Conservation (phyloP, 306 rosid genomes). For the Dicorynia guianensis region DNA sequence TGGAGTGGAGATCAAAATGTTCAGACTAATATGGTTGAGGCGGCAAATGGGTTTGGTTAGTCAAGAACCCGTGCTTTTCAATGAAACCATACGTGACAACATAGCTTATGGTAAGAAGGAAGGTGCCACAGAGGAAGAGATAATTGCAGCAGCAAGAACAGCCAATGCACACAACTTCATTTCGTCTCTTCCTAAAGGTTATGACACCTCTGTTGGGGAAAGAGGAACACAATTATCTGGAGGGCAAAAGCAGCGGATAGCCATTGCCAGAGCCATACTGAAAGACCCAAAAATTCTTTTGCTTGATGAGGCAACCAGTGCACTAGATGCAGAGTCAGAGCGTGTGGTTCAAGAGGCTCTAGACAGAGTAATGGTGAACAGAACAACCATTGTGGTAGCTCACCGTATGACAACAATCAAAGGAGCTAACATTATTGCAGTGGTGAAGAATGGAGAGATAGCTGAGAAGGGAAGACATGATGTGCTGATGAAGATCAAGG, state of each 20-base stretch:
- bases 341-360: conserved; percentile 83
- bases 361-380: conserved; percentile 74
- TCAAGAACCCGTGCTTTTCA: conserved; percentile 91
- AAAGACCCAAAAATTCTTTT: conserved; percentile 80
- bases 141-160: conserved; percentile 71
- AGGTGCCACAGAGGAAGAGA: conserved; percentile 70
- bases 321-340: conserved; percentile 89
- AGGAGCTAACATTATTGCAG: conserved; percentile 77
- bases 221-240: conserved; percentile 89
- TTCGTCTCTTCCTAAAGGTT: conserved; percentile 70
- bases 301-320: conserved; percentile 95
- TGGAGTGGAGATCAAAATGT: conserved; percentile 57
- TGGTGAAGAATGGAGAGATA: conserved; percentile 72
- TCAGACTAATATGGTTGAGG: conserved; percentile 79
- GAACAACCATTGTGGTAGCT: conserved; percentile 89
- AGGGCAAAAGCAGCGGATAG: conserved; percentile 91
- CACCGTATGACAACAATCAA: conserved; percentile 81
- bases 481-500: conserved; percentile 62
- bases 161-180: conserved; percentile 80
- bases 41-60: conserved; percentile 91
- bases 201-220: conserved; percentile 79
- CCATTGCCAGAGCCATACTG: conserved; percentile 85
- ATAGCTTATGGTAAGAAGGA: conserved; percentile 78
- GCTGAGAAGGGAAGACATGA: conserved; percentile 88
- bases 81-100: conserved; percentile 76